Evolutionary conservation across 495 filamentous ascomycete genomes (phyloP), one percentile per base, ranked within the genome.

Genomic region (Melanomma pulvis-pyrius): DNA sequence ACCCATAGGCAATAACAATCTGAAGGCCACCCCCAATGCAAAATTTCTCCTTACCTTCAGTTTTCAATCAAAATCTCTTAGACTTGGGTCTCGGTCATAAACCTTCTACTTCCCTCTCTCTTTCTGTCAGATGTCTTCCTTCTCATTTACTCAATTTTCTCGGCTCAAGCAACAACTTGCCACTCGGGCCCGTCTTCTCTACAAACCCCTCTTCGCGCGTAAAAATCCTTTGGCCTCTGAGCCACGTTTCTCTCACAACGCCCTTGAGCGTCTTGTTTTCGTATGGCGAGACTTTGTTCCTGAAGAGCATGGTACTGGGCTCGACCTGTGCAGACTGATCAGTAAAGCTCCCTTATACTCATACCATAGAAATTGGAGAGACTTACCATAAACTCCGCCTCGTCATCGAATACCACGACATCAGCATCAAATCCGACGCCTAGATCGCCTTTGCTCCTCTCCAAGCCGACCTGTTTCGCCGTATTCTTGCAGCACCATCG

Each of bases 211-310:
- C 78, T 9, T 82, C 79, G 22, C 84, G 78, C 49, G 84, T 82
- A 75, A 89, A 97, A 29, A 98, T 83, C 74, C 83, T 88, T 67
- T 79, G 77, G 1, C 94, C 94, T 34, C 93, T 81, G 47, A 98
- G 73, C 92, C 92, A 98, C 9, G 94, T 97, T 82, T 97, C 92
- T 56, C 80, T 83, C 15, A 97, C 93, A 66, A 90, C 84, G 0
- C 94, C 94, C 60, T 80, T 84, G 74, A 98, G 86, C 6, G 76
- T 84, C 69, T 87, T 88, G 25, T 92, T 92, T 77, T 97, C 90
- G 80, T 97, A 98, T 1, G 94, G 94, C 25, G 86, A 91, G 79
- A 91, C 91, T 76, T 96, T 96, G 75, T 98, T 98, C 70, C 92
- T 86, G 84, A 96, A 98, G 44, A 94, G 83, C 93, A 98, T 96